Conservation (phyloP, 768 basidiomycete genomes). For the Neoboletus magnificus region DNA sequence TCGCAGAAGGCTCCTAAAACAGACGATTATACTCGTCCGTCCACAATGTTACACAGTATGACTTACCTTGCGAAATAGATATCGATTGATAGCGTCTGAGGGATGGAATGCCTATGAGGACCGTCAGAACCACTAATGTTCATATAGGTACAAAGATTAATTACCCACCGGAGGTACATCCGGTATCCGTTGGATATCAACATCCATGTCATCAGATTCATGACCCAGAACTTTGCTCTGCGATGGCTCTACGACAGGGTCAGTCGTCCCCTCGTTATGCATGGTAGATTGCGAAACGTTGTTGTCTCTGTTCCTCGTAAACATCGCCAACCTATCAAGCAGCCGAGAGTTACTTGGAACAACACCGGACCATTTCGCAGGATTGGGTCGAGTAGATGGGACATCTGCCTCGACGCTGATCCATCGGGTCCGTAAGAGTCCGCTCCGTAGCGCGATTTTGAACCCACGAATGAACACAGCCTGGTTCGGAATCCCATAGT, state of each 20-base stretch:
- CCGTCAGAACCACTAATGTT: neutral
- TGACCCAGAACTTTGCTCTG: neutral
- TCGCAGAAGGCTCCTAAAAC: conserved; percentile 1
- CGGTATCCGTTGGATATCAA: neutral
- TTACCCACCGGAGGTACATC: neutral
- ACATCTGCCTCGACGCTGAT: neutral
- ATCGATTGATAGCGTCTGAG: conserved; percentile 2
- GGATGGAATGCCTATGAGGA: neutral
- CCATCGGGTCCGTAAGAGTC: neutral
- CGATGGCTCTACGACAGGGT: neutral
- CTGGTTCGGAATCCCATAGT: conserved; percentile 9
- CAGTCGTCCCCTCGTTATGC: neutral
- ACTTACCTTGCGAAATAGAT: conserved; percentile 1
- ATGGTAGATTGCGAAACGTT: neutral
- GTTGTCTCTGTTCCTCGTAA: neutral
- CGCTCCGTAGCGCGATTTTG: conserved; percentile 5
- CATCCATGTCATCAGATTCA: neutral
- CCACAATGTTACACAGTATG: neutral
- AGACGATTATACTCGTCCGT: neutral
- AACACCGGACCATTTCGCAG: neutral
- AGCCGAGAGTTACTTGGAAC: neutral
- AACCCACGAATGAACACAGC: conserved; percentile 20
- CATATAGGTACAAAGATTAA: too few species aligned
- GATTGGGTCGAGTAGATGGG: neutral
- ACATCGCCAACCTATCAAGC: neutral